A percentile compares a stretch with the other conserved stretches of the same genome.
These are phyloP conservation scores for Mortierella sp. DNA, from an alignment of 371 early-diverging fungal species.

Conservation along the genomic window DNA sequence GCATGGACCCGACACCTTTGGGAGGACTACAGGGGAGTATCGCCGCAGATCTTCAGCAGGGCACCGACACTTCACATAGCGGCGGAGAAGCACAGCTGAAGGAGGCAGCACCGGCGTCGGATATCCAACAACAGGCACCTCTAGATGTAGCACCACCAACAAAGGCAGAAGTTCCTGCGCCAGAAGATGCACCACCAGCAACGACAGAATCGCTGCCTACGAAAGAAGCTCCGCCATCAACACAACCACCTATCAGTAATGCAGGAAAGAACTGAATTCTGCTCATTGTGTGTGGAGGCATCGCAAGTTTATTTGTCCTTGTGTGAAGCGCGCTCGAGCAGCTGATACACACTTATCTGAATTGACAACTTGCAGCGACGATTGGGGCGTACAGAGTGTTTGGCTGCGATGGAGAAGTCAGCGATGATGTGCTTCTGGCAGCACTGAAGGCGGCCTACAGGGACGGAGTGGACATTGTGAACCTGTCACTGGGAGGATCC, in stretches of 20 bases:
- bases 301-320: neutral
- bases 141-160: neutral
- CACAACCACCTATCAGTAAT: neutral
- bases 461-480: slow-evolving; percentile 78
- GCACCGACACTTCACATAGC: neutral
- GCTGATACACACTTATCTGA: neutral
- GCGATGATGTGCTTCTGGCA: slow-evolving; percentile 77
- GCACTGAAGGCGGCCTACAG: slow-evolving; percentile 79
- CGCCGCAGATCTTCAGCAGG: neutral
- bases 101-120: neutral
- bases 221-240: neutral
- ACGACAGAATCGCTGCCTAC: neutral
- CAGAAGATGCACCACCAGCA: neutral
- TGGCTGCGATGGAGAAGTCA: slow-evolving; percentile 81
- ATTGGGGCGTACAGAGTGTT: slow-evolving; percentile 81
- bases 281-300: too few relatives aligned
- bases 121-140: neutral
- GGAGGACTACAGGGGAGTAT: neutral
- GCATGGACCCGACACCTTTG: neutral
- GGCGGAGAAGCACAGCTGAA: neutral
- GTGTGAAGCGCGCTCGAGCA: too few relatives aligned
- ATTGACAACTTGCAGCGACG: slow-evolving; percentile 51
- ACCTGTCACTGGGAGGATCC: slow-evolving; percentile 74
- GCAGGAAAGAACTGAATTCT: too few relatives aligned
- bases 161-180: neutral